phyloP scores from a whole-genome alignment of 1,139 yeast species.

The Debaryomyces robertsiae region DNA sequence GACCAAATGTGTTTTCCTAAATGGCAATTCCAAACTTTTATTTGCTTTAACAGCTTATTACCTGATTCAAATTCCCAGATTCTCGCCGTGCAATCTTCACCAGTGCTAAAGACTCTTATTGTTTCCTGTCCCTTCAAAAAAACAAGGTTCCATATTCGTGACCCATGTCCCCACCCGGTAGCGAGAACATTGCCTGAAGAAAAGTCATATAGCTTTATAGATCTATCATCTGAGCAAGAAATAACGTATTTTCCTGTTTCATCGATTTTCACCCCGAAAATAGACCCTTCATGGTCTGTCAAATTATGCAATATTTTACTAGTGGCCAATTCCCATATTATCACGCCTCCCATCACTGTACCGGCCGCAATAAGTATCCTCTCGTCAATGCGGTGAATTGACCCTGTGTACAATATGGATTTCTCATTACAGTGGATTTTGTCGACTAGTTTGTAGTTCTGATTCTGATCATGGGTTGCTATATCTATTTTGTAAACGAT shows the following conservation, averaged over 20 bases:
- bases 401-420: slow-evolving; percentile 85
- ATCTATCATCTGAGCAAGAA: slow-evolving; percentile 92
- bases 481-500: slow-evolving; percentile 55
- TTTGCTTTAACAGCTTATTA: slow-evolving; percentile 25
- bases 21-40: slow-evolving; percentile 58
- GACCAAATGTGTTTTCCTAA: slow-evolving; percentile 90
- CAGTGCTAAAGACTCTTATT: slow-evolving; percentile 61
- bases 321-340: slow-evolving; percentile 66
- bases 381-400: slow-evolving; percentile 54
- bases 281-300: slow-evolving; percentile 85
- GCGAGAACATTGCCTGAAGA: slow-evolving; percentile 59
- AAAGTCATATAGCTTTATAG: slow-evolving; percentile 75
- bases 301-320: slow-evolving; percentile 55
- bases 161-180: slow-evolving; percentile 95
- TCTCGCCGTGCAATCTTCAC: slow-evolving; percentile 91
- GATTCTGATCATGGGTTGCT: slow-evolving; percentile 5
- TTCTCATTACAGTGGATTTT: slow-evolving; percentile 65
- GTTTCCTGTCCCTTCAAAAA: slow-evolving; percentile 46
- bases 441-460: slow-evolving; percentile 30
- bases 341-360: slow-evolving; percentile 87
- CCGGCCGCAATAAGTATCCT: slow-evolving; percentile 75
- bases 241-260: slow-evolving; percentile 55
- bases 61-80: slow-evolving; percentile 59
- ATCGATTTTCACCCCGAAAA: slow-evolving; percentile 77
- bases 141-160: slow-evolving; percentile 84